Conservation (phyloP, 805 yeast genomes). For the Candida gorgasii region DNA sequence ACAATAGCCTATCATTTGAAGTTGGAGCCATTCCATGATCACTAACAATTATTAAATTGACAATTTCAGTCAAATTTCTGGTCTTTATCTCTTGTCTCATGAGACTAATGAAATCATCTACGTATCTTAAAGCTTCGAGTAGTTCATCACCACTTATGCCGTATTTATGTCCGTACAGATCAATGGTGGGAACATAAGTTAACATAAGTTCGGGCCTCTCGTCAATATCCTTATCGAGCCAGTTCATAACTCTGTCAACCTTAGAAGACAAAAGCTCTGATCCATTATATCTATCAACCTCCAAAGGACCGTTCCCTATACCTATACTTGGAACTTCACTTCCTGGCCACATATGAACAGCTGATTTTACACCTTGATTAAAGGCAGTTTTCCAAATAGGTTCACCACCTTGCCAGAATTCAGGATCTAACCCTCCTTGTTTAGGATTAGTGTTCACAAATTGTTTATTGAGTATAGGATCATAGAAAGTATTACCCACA, state of each 20-base stretch:
- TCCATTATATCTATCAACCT: slow-evolving; percentile 64
- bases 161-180: slow-evolving; percentile 69
- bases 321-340: slow-evolving; percentile 66
- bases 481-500: slow-evolving; percentile 78
- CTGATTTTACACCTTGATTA: slow-evolving; percentile 59
- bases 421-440: slow-evolving; percentile 50
- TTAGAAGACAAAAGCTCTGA: slow-evolving; percentile 61
- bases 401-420: slow-evolving; percentile 83
- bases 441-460: slow-evolving; percentile 65
- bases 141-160: slow-evolving; percentile 69
- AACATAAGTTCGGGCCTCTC: slow-evolving; percentile 75
- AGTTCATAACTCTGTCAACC: slow-evolving; percentile 54
- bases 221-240: slow-evolving; percentile 62
- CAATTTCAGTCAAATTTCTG: slow-evolving; percentile 63
- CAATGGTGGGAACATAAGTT: slow-evolving; percentile 79
- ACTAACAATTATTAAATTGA: slow-evolving; percentile 76
- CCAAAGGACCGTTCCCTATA: slow-evolving; percentile 39
- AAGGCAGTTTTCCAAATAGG: slow-evolving; percentile 84
- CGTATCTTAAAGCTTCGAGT: slow-evolving; percentile 53
- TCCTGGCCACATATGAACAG: slow-evolving; percentile 98
- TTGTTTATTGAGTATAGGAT: slow-evolving; percentile 52
- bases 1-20: slow-evolving; percentile 63
- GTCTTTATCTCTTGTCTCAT: slow-evolving; percentile 47
- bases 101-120: slow-evolving; percentile 62
- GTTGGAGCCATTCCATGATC: slow-evolving; percentile 97